Evolutionary conservation across 257 asterid species (phyloP), one percentile per base, ranked within the genome.

Genomic region (Avicennia marina): DNA sequence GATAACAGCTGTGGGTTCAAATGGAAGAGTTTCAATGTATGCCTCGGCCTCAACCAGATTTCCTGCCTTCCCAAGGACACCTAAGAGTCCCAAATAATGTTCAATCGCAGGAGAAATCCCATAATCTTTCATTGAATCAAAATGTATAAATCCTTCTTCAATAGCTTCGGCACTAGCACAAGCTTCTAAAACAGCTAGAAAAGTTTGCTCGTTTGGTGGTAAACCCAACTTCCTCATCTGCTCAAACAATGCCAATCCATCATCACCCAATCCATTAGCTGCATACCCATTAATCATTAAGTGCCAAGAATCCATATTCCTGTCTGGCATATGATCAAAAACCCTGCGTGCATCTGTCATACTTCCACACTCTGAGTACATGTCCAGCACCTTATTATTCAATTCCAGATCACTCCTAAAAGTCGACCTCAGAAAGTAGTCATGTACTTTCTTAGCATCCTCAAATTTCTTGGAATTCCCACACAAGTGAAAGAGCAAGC

Each of bases 131-230:
- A 93, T 93, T 0, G 97, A 80, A 63, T 82, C 87, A 16, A 93
- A 93, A 75, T 93, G 95, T 64, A 89, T 27, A 61, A 86, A 89
- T 26, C 75, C 97, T 61, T 86, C 98, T 58, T 88, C 98, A 4
- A 91, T 67, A 1, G 95, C 97, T 57, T 93, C 98, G n/a, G 91
- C 96, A 52, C 83, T 84, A 42, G 91, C 97, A 70, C 97, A 93
- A 13, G 97, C 94, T 31, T 89, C 95, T 3, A 93, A 74, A 58
- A 89, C 89, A 62, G 88, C 86, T 49, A 89, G 84, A 60, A 89
- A 89, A 20, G 97, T 91, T 48, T 81, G 74, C 46, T 63, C 85
- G 7, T 60, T 82, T 2, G 86, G 94, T 29, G 58, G 75, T 62
- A 88, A 55, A 20, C 95, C 94, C 55, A 61, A 12, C 44, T 64